phyloP scores from a whole-genome alignment of 768 basidiomycete species.

The Pluteus cervinus region DNA sequence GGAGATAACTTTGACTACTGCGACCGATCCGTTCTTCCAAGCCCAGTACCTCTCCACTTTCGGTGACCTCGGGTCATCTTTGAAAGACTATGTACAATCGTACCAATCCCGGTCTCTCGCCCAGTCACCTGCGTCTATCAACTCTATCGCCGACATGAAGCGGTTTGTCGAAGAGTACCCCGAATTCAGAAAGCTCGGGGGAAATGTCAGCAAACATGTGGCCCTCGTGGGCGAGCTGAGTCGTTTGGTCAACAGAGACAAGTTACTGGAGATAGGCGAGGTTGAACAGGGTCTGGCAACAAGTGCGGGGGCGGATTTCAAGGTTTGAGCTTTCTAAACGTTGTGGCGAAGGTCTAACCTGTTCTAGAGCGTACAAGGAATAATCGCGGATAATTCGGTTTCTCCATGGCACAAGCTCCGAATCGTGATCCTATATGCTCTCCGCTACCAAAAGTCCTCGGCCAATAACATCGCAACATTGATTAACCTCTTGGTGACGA shows the following conservation, averaged over 20 bases:
- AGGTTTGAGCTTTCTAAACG: constrained; percentile 27
- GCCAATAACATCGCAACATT: constrained; percentile 75
- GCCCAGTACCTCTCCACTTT: constrained; percentile 88
- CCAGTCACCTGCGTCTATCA: constrained; percentile 73
- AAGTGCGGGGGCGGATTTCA: constrained; percentile 84
- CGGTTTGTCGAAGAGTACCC: constrained; percentile 97
- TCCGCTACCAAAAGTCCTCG: constrained; percentile 91
- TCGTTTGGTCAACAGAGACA: constrained; percentile 79
- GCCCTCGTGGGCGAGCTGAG: constrained; percentile 95
- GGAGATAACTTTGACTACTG: constrained; percentile 91
- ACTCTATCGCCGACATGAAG: constrained; percentile 97
- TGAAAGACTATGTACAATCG: constrained; percentile 90
- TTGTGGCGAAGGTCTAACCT: no score
- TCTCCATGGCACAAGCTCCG: constrained; percentile 82
- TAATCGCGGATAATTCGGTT: constrained; percentile 63
- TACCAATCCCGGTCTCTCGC: constrained; percentile 83
- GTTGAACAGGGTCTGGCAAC: constrained; percentile 95
- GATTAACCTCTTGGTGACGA: constrained; percentile 67
- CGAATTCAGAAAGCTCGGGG: constrained; percentile 92
- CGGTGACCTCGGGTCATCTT: constrained; percentile 88
- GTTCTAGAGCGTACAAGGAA: constrained; percentile 70
- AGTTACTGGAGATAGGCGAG: constrained; percentile 85
- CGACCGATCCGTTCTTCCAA: constrained; percentile 93
- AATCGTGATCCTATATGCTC: constrained; percentile 84
- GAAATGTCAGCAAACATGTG: constrained; percentile 98